These are phyloP conservation scores for Platanthera guangdongensis DNA, from an alignment of 106 monocot species.

Conservation along the genomic window DNA sequence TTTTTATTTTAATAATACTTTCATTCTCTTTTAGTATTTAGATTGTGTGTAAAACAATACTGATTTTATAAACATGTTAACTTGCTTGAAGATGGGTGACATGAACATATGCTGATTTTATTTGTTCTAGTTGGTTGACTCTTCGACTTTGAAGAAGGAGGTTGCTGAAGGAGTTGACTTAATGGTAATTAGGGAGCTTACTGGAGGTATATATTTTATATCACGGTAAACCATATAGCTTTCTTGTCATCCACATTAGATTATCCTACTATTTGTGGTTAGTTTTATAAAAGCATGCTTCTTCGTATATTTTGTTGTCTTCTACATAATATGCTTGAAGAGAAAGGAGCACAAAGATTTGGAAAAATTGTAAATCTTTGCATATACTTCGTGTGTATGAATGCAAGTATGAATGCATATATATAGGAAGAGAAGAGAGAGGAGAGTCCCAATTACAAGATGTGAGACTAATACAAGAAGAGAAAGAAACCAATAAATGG, in stretches of 20 bases:
- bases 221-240: not conserved
- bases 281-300: not conserved
- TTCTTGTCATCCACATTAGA: not conserved
- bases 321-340: not conserved
- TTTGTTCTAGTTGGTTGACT: constrained; percentile 51
- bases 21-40: not conserved
- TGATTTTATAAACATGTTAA: not conserved
- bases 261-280: not conserved
- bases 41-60: not conserved
- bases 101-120: not conserved
- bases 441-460: too few relatives aligned
- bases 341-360: too few relatives aligned
- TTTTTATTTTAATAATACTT: not conserved
- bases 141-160: constrained; percentile 82
- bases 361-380: too few relatives aligned
- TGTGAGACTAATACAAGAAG: too few relatives aligned
- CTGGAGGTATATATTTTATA: constrained; percentile 46
- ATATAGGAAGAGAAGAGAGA: too few relatives aligned
- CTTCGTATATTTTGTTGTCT: not conserved
- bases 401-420: too few relatives aligned
- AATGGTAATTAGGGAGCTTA: constrained; percentile 87
- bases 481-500: too few relatives aligned
- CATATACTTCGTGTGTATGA: too few relatives aligned
- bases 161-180: constrained; percentile 88
- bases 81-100: constrained; percentile 1